phyloP scores from a whole-genome alignment of 148 eudicot genomes.

The Oxyria digyna region DNA sequence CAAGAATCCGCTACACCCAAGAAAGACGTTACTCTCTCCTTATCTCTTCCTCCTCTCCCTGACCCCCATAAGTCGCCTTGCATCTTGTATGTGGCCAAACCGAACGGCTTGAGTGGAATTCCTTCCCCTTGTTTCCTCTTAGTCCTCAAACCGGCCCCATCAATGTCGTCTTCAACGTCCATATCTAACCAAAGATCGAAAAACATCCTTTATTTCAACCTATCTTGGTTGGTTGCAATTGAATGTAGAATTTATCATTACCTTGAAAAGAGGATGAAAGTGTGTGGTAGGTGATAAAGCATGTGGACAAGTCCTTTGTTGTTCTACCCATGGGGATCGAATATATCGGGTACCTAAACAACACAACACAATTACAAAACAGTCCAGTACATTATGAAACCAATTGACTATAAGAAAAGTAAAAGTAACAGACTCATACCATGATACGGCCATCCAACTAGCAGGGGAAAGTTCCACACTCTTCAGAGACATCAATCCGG shows the following conservation, averaged over 20 bases:
- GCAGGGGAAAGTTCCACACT: constrained; percentile 87
- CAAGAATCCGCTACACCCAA: constrained; percentile 91
- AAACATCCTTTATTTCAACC: neutral
- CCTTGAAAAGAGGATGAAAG: constrained; percentile 97
- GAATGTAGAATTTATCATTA: constrained; percentile 10
- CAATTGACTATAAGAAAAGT: too few species aligned
- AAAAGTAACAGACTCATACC: too few species aligned
- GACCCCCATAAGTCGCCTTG: constrained; percentile 68
- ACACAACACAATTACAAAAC: neutral
- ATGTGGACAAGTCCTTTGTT: constrained; percentile 67
- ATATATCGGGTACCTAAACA: constrained; percentile 85
- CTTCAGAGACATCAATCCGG: constrained; percentile 60
- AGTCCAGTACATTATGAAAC: too few species aligned
- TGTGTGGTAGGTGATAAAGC: constrained; percentile 86
- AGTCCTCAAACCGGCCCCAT: constrained; percentile 8
- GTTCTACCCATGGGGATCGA: constrained; percentile 89
- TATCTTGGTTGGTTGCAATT: neutral
- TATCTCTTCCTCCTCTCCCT: constrained; percentile 50
- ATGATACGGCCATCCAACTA: constrained; percentile 85
- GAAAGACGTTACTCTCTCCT: constrained; percentile 50
- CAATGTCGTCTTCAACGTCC: constrained; percentile 49
- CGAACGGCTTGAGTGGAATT: constrained; percentile 63
- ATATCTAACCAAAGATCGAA: constrained; percentile 26
- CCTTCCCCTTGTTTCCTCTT: constrained; percentile 58
- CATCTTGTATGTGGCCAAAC: constrained; percentile 86